A percentile compares a stretch with the other conserved stretches of the same genome.
phyloP scores from a whole-genome alignment of 768 basidiomycete genomes.

The Leccinum incarnatum region DNA sequence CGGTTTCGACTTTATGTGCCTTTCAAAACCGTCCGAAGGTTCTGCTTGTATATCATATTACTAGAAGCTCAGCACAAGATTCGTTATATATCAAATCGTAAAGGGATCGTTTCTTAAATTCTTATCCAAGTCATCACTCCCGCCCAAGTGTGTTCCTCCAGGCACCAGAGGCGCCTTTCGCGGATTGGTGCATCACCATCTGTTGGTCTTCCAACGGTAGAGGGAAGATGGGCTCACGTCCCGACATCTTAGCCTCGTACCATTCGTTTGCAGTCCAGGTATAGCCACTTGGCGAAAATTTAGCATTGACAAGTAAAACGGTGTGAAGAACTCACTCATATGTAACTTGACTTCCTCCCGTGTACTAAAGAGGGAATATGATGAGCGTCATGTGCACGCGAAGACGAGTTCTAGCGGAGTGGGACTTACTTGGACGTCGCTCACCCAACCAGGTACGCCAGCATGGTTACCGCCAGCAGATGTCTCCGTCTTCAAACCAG shows the following conservation, averaged over 20 bases:
- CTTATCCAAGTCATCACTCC: not conserved
- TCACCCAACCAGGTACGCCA: constrained; percentile 42
- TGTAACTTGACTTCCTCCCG: constrained; percentile 39
- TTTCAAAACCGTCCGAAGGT: too few species aligned
- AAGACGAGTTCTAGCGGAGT: not conserved
- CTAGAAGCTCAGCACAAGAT: not conserved
- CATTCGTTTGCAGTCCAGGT: constrained; percentile 52
- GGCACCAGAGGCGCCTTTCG: constrained; percentile 46
- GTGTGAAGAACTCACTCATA: constrained; percentile 33
- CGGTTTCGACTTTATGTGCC: too few species aligned
- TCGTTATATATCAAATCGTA: not conserved
- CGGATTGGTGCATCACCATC: not conserved
- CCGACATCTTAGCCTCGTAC: constrained; percentile 38
- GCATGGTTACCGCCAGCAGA: constrained; percentile 31
- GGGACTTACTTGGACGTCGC: constrained; percentile 34
- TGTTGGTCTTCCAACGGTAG: not conserved
- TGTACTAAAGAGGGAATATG: constrained; percentile 32
- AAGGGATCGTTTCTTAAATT: not conserved
- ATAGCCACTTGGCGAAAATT: constrained; percentile 33
- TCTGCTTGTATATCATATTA: not conserved
- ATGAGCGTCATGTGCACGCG: not conserved
- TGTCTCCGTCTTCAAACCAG: not conserved
- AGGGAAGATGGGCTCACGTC: constrained; percentile 17
- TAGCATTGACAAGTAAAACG: too few species aligned
- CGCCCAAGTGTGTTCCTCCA: constrained; percentile 45